Evolutionary conservation across 2,329 filamentous ascomycete genomes (phyloP), one percentile per base, ranked within the genome.

Genomic region (Neopestalotiopsis clavispora): DNA sequence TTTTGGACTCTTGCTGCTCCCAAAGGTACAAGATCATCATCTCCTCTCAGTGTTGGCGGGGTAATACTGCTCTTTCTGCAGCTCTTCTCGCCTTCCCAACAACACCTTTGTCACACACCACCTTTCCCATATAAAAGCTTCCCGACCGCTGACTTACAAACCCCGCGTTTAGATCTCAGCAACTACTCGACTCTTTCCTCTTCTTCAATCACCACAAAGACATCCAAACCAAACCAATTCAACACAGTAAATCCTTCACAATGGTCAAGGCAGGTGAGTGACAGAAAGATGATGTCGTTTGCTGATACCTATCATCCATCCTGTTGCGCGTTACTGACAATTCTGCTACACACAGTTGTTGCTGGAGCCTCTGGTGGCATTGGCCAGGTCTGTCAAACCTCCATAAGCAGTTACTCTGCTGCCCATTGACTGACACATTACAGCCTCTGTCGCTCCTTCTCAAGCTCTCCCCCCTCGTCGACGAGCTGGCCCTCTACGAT

Each of bases 401-500:
- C n/a, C n/a, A 52, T 7, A 12, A 52, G n/a, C 1, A 5, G 12
- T 62, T 5, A 62, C 40, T 32, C 13, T 13, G 4, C 34, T 38
- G 10, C 34, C 34, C 7, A 28, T 49, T 57, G n/a, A 59, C 61
- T 64, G 30, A 64, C 17, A 64, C 30, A 49, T 69, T 58, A 20
- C 60, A 98, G 95, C 96, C 96, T 75, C 89, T 99, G 78, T 99
- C 96, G 74, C 93, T 99, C 75, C 92, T 99, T 77, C 89, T 98
- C 81, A 99, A 99, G 90, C 90, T 92, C 75, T 93, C 88, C 79
- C 92, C 94, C 73, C 90, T 94, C 79, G 88, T 99, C 78, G 92
- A 95, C 78, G 94, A 98, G 86, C 93, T 99, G 77, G 88, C 94
- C 71, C 93, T 99, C 77, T 99, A 98, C 88, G 96, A 99, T 97